A percentile compares a stretch with the other conserved stretches of the same genome.
Conservation (phyloP, 768 basidiomycete genomes). For the Amanita inopinata region DNA sequence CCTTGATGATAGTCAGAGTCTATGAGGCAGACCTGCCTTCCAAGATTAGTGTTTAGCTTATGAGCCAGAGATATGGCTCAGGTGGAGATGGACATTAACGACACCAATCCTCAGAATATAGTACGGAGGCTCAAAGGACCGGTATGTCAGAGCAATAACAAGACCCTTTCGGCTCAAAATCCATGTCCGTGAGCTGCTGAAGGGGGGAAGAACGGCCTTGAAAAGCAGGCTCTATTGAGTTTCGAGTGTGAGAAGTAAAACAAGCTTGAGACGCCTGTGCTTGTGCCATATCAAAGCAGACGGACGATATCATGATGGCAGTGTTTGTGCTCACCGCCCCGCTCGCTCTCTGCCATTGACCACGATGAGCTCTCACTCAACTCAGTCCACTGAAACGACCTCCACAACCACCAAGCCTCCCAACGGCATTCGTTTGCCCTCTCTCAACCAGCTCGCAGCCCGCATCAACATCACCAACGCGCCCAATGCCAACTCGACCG, state of each 20-base stretch:
- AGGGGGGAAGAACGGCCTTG: too few relatives aligned
- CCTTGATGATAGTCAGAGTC: too few relatives aligned
- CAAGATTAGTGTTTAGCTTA: too few relatives aligned
- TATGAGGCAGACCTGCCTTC: too few relatives aligned
- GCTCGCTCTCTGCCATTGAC: neutral
- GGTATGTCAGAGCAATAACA: too few relatives aligned
- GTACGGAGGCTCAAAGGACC: too few relatives aligned
- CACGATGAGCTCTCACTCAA: neutral
- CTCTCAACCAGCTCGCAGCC: constrained; percentile 75
- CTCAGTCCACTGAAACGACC: neutral
- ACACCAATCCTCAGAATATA: too few relatives aligned
- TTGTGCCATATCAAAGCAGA: neutral
- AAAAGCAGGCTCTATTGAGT: neutral
- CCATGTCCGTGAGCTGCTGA: too few relatives aligned
- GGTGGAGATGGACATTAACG: too few relatives aligned
- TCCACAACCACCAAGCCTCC: neutral
- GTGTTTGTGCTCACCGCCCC: neutral
- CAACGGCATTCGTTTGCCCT: constrained; percentile 41
- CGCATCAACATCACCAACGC: constrained; percentile 46
- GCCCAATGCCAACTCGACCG: constrained; percentile 17
- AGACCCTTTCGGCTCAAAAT: too few relatives aligned
- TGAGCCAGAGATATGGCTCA: too few relatives aligned
- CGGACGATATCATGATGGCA: neutral
- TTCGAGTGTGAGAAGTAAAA: neutral
- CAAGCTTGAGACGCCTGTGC: neutral